Conservation (phyloP, 306 rosid species). For the Sphenostylis stenocarpa region DNA sequence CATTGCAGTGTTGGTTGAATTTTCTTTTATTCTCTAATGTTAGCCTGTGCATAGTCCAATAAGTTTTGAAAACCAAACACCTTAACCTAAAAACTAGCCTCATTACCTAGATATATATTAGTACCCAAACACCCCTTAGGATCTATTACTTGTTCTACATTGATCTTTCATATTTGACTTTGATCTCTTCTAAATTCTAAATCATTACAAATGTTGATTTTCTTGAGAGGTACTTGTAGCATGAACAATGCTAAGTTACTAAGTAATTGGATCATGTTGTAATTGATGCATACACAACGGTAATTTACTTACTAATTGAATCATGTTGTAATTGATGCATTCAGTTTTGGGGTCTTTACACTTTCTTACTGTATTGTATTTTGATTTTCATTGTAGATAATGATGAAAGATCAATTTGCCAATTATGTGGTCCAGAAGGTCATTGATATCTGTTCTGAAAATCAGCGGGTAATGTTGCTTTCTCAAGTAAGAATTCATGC, state of each 20-base stretch:
- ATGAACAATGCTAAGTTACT: not conserved
- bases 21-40: not conserved
- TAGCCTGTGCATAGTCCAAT: not conserved
- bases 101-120: not conserved
- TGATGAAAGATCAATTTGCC: constrained; percentile 59
- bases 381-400: constrained; percentile 36
- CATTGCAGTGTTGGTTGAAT: not conserved
- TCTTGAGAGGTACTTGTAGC: not conserved
- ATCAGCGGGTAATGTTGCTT: constrained; percentile 44
- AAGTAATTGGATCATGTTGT: constrained; percentile 2
- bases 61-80: not conserved
- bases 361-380: constrained; percentile 11
- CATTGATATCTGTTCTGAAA: constrained; percentile 55
- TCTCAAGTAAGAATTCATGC: constrained; percentile 51
- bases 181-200: not conserved
- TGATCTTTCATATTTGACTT: not conserved
- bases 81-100: not conserved
- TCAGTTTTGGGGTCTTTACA: not conserved
- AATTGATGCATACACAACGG: not conserved
- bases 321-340: too few relatives aligned
- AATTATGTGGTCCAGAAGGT: constrained; percentile 66
- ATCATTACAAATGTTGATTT: not conserved
- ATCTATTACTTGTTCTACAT: not conserved
- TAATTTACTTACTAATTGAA: not conserved
- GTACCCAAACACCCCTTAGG: not conserved